Base-by-base conservation (phyloP, 768 basidiomycete species). In the Sporobolomyces phaffii region DNA sequence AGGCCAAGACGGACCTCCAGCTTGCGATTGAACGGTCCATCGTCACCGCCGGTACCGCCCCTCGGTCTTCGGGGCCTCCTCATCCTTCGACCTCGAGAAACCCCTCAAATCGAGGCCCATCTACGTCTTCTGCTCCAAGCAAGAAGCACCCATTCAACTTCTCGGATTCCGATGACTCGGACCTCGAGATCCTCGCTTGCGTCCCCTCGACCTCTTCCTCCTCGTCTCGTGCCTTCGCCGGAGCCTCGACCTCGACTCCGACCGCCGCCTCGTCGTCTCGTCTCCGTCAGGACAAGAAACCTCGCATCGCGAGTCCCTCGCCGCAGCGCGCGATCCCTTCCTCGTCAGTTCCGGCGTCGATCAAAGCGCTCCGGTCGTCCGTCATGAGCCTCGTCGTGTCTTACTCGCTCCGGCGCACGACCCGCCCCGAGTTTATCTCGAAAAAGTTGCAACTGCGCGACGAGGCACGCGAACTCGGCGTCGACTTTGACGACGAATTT, bases 261-360 rank as follows among this genome's bases (percentile, higher is more conserved):
- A n/a, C n/a, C n/a, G 38, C 38, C 9, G 17, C 38, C 38, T 38
- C 38, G 38, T 38, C 38, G n/a, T n/a, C n/a, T n/a, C n/a, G n/a
- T n/a, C n/a, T n/a, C n/a, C n/a, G n/a, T n/a, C 36, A 54, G 26
- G 52, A 56, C 38, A 56, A 56, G 54, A 56, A 56, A 43, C 38
- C 54, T 56, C 54, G 54, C 14, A 6, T 56, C 38, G 38, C 38
- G 38, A 38, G 38, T 38, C 17, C 38, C 17, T n/a, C n/a, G n/a
- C n/a, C n/a, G n/a, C n/a, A n/a, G n/a, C n/a, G n/a, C n/a, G n/a
- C n/a, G n/a, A n/a, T n/a, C n/a, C n/a, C n/a, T n/a, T n/a, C n/a
- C n/a, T n/a, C n/a, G n/a, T n/a, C n/a, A n/a, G n/a, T n/a, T n/a
- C n/a, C 34, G 15, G 9, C 40, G 2, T 26, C 54, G 5, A 24